Base-by-base conservation (phyloP, 2,329 filamentous ascomycete genomes). In the Dothideomycetidae sp. region DNA sequence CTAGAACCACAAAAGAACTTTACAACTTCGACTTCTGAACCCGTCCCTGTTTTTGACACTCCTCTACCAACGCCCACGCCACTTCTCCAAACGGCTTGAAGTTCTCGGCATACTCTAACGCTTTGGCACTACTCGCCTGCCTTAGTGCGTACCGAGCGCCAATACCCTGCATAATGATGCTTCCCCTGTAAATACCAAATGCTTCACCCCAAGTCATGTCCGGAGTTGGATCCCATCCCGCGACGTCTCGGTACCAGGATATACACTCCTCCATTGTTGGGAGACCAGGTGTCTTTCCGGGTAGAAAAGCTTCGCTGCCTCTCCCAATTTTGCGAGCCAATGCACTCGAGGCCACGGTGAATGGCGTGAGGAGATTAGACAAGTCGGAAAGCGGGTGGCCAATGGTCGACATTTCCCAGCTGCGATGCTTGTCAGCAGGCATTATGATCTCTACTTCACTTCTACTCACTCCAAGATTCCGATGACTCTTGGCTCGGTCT, bases 351-450 rank as follows among this genome's bases (percentile, higher is more conserved):
- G 63, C 61, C 5, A 58, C 62, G 2, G 62, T 50, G 46, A 55
- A 67, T 3, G 65, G 64, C 1, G 50, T 49, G 12, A 77, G 57
- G 12, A 96, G 66, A 59, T 96, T 96, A 57, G 78, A 77, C 29
- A 96, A 65, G 55, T 98, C 90, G 4, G 81, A 88, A 14, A 96
- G 71, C 1, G 90, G 90, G 57, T 98, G 88, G n/a, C 90, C 90
- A 38, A 94, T 78, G 0, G 90, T 96, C 23, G 84, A 85, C 84
- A 98, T 93, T 64, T 96, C 90, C 88, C 88, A 96, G 62, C 50
- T 52, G 26, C 5, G 5, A 12, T 31, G 18, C 7, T n/a, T n/a
- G n/a, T n/a, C n/a, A n/a, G n/a, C n/a, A n/a, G n/a, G n/a, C n/a
- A n/a, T 10, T 28, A 28, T 11, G 23, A 28, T 34, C 17, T 10